Evolutionary conservation across 1,139 yeast genomes (phyloP).

Genomic region (Saccharomyces pastorianus): DNA sequence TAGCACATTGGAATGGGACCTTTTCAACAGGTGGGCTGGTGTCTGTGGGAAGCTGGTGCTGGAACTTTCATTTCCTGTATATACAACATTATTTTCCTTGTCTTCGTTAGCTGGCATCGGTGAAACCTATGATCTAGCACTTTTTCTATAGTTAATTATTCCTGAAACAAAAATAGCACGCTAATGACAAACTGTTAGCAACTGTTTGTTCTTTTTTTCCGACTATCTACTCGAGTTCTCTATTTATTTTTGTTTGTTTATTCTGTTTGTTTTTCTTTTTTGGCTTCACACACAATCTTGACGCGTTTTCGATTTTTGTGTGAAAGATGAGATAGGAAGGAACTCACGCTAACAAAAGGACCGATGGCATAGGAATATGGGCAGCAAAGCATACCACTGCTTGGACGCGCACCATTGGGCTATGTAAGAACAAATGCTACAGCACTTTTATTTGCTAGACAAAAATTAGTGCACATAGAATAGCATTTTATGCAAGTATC

Average conservation of each 20-base stretch:
- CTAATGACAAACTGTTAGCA: not conserved
- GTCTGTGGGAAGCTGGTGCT: slow-evolving; percentile 14
- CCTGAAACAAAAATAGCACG: too few relatives aligned
- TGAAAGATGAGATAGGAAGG: not conserved
- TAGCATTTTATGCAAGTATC: too few relatives aligned
- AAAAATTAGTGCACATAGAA: too few relatives aligned
- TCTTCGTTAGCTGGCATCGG: slow-evolving; percentile 3
- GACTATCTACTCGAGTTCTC: not conserved
- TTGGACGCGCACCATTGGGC: too few relatives aligned
- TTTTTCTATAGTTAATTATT: not conserved
- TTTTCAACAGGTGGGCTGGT: slow-evolving; percentile 19
- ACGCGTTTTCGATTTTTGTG: not conserved
- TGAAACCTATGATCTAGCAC: not conserved
- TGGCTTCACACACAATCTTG: slow-evolving; percentile 23
- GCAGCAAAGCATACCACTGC: too few relatives aligned
- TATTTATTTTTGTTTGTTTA: not conserved
- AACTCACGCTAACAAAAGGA: not conserved
- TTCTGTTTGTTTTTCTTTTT: slow-evolving; percentile 14
- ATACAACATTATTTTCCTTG: slow-evolving; percentile 19
- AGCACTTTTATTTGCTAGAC: too few relatives aligned
- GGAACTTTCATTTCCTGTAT: slow-evolving; percentile 3
- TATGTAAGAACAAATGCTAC: too few relatives aligned
- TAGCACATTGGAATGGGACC: slow-evolving; percentile 17
- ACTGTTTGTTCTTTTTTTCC: not conserved
- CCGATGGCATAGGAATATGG: too few relatives aligned